Base-by-base conservation (phyloP, 495 filamentous ascomycete species). In the Penicillium manginii region DNA sequence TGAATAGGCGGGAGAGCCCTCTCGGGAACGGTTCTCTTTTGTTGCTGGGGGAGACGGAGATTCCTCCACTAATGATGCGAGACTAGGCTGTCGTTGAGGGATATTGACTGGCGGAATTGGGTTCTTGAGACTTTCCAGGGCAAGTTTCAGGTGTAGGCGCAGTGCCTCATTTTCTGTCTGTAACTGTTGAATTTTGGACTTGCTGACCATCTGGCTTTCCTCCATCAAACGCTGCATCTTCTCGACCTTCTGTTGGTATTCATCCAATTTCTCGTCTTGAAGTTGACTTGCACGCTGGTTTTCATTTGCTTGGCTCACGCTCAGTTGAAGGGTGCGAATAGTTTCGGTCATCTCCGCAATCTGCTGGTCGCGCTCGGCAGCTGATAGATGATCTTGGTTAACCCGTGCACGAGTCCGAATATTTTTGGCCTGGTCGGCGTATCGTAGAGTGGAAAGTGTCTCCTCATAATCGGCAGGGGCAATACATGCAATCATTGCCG, bases 401-500 rank as follows among this genome's bases (percentile, higher is more conserved):
- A 96, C 90, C 26, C 89, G 86, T n/a, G 96, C 94, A 22, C 90
- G 89, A n/a, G 92, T 98, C 64, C 93, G 92, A 73, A 98, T 98
- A 32, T 88, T 87, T 79, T 98, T 98, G 51, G 94, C 94, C 75
- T 98, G 96, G 75, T 98, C 93, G 31, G 94, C 94, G 73, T 98
- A 98, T 31, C 94, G 91, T 4, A 98, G 84, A 2, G 94, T 98
- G 5, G 90, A 94, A 3, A 98, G 86, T 0, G 94, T 98, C 69
- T 98, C 94, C 52, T 98, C 94, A 71, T 98, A 98, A 78, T 98
- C 94, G 1, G 88, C 87, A 0, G 94, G 94, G 7, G 92, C 84
- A 66, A 98, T 96, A 70, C 96, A 98, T 14, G 94, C 94, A 59
- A 98, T 97, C 94, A 98, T 98, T 40, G 94, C 94, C 7, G 94